Conservation (phyloP, 2,329 filamentous ascomycete genomes). For the Aspergillus sp. region DNA sequence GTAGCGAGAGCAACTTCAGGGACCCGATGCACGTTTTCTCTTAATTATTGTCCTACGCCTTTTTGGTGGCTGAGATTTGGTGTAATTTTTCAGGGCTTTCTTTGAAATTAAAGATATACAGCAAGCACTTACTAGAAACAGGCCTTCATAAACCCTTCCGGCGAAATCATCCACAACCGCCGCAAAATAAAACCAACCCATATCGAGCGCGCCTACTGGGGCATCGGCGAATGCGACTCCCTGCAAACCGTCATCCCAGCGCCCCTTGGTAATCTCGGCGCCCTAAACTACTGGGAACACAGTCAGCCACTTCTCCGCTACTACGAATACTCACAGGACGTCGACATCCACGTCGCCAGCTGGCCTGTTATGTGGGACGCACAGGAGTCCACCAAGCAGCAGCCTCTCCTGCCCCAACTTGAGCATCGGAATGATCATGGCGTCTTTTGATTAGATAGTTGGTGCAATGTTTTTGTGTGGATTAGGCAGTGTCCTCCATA, state of each 20-base stretch:
- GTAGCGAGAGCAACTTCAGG: no score
- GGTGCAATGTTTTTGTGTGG: no score
- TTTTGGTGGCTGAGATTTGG: no score
- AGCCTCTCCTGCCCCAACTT: no score
- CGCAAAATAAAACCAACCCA: conserved; percentile 49
- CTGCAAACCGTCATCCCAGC: conserved; percentile 35
- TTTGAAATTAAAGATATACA: not conserved
- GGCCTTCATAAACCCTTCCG: conserved; percentile 37
- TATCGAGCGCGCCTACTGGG: conserved; percentile 43
- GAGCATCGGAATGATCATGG: no score
- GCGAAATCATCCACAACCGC: conserved; percentile 33
- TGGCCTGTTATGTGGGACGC: conserved; percentile 35
- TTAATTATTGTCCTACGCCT: no score
- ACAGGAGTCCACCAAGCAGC: not conserved
- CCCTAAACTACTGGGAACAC: conserved; percentile 44
- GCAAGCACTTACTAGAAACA: conserved; percentile 14
- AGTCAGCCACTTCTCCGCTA: conserved; percentile 43
- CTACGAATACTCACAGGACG: conserved; percentile 36
- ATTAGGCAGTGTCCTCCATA: no score
- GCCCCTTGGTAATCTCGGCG: conserved; percentile 24
- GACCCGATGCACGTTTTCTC: no score
- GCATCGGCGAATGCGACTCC: conserved; percentile 30
- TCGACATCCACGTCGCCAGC: conserved; percentile 40
- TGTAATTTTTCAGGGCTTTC: no score
- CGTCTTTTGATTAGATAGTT: no score